These are phyloP conservation scores for Chytriomyces confervae DNA, from an alignment of 192 early-diverging fungal genomes.

Conservation along the genomic window DNA sequence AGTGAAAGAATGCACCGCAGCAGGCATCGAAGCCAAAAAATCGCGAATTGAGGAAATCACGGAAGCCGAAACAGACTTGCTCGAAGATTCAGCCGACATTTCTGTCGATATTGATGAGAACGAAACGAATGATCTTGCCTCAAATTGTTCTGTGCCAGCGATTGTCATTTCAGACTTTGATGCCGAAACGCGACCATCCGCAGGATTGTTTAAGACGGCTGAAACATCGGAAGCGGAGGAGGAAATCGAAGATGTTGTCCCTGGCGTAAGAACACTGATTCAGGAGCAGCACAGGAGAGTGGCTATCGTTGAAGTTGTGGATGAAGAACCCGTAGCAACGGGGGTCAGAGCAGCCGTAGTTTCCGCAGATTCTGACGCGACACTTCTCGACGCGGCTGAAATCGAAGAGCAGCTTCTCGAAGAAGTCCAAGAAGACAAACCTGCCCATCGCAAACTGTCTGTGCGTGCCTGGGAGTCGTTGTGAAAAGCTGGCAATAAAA, in stretches of 20 bases:
- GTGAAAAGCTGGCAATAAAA: not conserved
- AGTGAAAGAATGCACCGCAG: not conserved
- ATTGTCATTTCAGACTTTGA: no score
- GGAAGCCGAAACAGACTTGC: not conserved
- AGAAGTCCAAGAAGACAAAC: not conserved
- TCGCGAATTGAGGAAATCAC: not conserved
- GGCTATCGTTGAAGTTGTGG: no score
- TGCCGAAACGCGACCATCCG: no score
- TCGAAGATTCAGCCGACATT: no score
- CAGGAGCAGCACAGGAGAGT: no score
- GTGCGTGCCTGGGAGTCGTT: slow-evolving; percentile 8
- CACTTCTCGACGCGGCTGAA: not conserved
- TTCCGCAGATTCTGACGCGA: not conserved
- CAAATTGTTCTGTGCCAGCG: no score
- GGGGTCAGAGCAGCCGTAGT: not conserved
- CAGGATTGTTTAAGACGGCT: not conserved
- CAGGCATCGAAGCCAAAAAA: not conserved
- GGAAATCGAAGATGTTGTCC: not conserved
- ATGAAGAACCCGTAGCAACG: not conserved
- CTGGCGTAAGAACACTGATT: not conserved
- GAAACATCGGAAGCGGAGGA: not conserved
- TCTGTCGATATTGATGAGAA: no score
- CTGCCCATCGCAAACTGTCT: not conserved
- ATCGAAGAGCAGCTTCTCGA: slow-evolving; percentile 9
- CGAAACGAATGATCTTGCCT: no score